Conservation (phyloP, 768 basidiomycete genomes). For the Pluteus cervinus region DNA sequence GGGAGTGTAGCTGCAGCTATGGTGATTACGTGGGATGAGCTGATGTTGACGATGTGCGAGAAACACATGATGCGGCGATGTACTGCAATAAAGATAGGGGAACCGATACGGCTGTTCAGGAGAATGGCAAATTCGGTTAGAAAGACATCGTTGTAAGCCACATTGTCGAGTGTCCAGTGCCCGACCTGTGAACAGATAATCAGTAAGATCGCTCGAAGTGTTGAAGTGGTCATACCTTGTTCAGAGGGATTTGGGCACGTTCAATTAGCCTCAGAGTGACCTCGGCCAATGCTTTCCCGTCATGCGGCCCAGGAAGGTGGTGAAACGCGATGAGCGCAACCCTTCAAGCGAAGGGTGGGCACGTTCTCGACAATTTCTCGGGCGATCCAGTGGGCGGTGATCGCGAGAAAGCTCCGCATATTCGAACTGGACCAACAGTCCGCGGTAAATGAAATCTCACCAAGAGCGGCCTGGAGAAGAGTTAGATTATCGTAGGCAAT, state of each 20-base stretch:
- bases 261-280: neutral
- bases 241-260: neutral
- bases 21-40: neutral
- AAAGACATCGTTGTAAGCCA: neutral
- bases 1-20: no score
- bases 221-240: no score
- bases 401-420: neutral
- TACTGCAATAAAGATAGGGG: neutral
- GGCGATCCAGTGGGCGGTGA: constrained; percentile 2
- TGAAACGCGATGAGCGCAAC: neutral
- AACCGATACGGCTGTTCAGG: neutral
- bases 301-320: neutral
- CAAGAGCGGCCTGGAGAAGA: neutral
- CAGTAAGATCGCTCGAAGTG: no score
- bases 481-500: neutral
- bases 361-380: no score
- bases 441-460: neutral
- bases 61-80: constrained; percentile 4
- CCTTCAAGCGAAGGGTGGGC: neutral
- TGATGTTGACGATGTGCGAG: constrained; percentile 5
- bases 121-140: neutral
- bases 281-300: no score
- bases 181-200: neutral
- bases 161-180: constrained; percentile 1
- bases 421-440: neutral